phyloP scores from a whole-genome alignment of 1,284 basidiomycete species.

The Afroboletus lepidellus region DNA sequence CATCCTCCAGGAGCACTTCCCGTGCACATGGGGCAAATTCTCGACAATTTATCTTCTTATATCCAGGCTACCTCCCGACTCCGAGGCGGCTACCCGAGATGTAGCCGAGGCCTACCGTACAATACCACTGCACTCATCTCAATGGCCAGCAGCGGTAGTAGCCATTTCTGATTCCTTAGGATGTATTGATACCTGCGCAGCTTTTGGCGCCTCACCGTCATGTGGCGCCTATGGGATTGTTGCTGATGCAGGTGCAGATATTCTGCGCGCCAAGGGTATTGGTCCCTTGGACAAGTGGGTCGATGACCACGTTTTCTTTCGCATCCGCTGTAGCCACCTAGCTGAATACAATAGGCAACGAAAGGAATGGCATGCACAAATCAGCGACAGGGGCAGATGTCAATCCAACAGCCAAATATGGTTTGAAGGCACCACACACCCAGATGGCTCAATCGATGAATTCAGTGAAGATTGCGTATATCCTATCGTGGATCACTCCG shows the following conservation, averaged over 20 bases:
- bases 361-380: background rate
- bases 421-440: background rate
- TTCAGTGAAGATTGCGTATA: background rate
- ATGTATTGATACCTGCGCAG: slow-evolving; percentile 1
- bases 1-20: background rate
- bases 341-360: background rate
- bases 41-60: background rate
- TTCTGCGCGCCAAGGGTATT: background rate
- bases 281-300: slow-evolving; percentile 7
- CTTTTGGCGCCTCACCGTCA: slow-evolving; percentile 28
- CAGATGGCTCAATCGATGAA: background rate
- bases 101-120: background rate
- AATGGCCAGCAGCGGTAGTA: background rate
- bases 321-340: fast-evolving
- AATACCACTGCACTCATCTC: background rate
- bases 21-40: background rate
- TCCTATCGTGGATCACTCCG: background rate
- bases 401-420: background rate
- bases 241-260: slow-evolving; percentile 25
- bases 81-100: background rate
- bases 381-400: no score
- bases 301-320: slow-evolving; percentile 5
- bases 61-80: background rate
- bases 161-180: fast-evolving
- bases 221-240: slow-evolving; percentile 33